Evolutionary conservation across 441 rosid genomes (phyloP), one percentile per base, ranked within the genome.

Genomic region (Erysimum cheiri): DNA sequence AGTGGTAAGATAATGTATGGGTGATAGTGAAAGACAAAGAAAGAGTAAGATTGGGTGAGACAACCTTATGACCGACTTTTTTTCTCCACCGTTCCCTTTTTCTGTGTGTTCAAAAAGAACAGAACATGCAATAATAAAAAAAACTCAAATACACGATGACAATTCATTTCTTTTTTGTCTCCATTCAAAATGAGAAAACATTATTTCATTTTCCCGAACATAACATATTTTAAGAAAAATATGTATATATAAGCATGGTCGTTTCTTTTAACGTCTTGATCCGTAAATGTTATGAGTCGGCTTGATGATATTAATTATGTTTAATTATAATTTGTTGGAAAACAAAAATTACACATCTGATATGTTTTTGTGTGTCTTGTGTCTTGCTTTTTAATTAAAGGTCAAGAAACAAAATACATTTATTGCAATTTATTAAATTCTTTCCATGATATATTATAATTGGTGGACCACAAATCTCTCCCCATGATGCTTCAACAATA

Each of bases 21-120:
- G 62, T 29, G 74, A 70, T 32, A 19, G 29, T 61, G 74, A 70
- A 35, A 67, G 49, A 73, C 49, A 8, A 8, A 15, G 41, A 17
- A 5, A 14, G 11, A 44, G 22, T 40, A 47, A 26, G 33, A 50
- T 4, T 10, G 10, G 19, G 14, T 52, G 26, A 71, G 46, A 72
- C 35, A 64, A 54, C 29, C 33, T 10, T 54, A 55, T 55, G 50
- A 64, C 32, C 39, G 32, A 43, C 60, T 29, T 65, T 39, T 57
- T 28, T 57, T 65, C 66, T 72, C 66, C 37, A 65, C 77, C 71
- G 22, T 22, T 57, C 49, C 41, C 24, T 63, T 64, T 62, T 71
- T 35, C 40, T 44, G 22, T 53, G 55, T 2, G n/a, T 68, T 61
- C 14, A 19, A 4, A 36, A 37, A 48, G 5, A 28, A 33, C 3